Percentiles rank a stretch among this genome's conserved stretches.
Evolutionary conservation across 2,329 filamentous ascomycete species (phyloP).

Genomic region (Colletotrichum tamarilloi): DNA sequence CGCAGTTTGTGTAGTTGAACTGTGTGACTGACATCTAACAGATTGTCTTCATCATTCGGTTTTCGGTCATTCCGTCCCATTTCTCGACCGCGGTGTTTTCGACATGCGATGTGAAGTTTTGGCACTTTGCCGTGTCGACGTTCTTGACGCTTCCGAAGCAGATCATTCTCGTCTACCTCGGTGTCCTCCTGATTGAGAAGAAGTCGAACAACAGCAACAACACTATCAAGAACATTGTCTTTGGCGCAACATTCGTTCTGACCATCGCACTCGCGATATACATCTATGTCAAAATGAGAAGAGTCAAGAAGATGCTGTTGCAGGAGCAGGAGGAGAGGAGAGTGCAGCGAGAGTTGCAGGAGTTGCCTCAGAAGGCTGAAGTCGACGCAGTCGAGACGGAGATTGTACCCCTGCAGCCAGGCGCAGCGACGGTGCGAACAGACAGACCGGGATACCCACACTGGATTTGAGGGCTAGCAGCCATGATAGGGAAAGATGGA

Average conservation of each 20-base stretch:
- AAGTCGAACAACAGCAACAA: conserved; percentile 41
- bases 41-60: conserved; percentile 53
- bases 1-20: background rate
- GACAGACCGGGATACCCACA: conserved; percentile 18
- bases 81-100: conserved; percentile 56
- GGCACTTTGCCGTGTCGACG: conserved; percentile 52
- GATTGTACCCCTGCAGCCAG: background rate
- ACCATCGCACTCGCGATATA: conserved; percentile 50
- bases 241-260: conserved; percentile 46
- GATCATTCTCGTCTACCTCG: conserved; percentile 54
- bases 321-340: conserved; percentile 44
- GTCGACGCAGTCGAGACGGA: conserved; percentile 14
- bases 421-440: background rate
- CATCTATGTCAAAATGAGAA: conserved; percentile 50
- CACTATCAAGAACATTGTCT: conserved; percentile 47
- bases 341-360: conserved; percentile 15
- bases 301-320: conserved; percentile 47
- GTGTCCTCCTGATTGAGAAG: conserved; percentile 47
- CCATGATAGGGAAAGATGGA: background rate
- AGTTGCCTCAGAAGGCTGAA: conserved; percentile 21
- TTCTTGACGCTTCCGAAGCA: conserved; percentile 55
- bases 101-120: conserved; percentile 54
- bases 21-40: background rate
- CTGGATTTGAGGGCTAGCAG: conserved; percentile 19
- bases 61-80: conserved; percentile 53